Evolutionary conservation across 192 early-diverging fungal species (phyloP), one percentile per base, ranked within the genome.

Genomic region (Haplosporangium gracile): DNA sequence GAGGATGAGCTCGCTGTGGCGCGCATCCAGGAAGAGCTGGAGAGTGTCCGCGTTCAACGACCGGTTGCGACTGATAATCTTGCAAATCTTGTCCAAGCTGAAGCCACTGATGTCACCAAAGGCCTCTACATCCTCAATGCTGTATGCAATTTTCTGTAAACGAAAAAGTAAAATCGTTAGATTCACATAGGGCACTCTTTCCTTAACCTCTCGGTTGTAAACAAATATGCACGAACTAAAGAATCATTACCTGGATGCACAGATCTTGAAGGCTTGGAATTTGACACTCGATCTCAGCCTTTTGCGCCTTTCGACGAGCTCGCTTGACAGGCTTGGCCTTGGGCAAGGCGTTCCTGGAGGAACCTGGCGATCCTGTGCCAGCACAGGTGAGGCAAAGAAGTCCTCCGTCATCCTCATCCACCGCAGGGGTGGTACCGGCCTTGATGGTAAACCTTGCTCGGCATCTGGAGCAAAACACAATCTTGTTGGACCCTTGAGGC

Each of bases 61-160:
- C 1, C 97, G 94, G 87, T 94, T 91, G n/a, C 94, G 92, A 78
- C 93, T 88, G 51, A 98, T 94, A 72, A 98, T 96, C 60, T 91
- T 94, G 75, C 93, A 92, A 38, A 98, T 92, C 76, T 91, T 90
- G 75, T 93, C 89, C 89, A 96, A 90, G 80, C 93, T 95, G 38
- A 91, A 72, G 4, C 86, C 88, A 16, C 94, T 88, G 39, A 98
- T 95, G 80, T 95, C 95, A n/a, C 97, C 97, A 89, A 98, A 93
- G 24, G 92, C 92, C 70, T 97, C 96, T 0, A 98, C 94, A 80
- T 92, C 92, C 71, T 97, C 95, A 65, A 98, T 94, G 74, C 95
- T 90, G 73, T 90, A 90, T 3, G 95, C 95, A 82, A 97, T 94
- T 34, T 92, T 77, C 92, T 93, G 32, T 65, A 39, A 0, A 11